phyloP scores from a whole-genome alignment of 1,284 basidiomycete genomes.

The Apiotrichum mycotoxinovorans region DNA sequence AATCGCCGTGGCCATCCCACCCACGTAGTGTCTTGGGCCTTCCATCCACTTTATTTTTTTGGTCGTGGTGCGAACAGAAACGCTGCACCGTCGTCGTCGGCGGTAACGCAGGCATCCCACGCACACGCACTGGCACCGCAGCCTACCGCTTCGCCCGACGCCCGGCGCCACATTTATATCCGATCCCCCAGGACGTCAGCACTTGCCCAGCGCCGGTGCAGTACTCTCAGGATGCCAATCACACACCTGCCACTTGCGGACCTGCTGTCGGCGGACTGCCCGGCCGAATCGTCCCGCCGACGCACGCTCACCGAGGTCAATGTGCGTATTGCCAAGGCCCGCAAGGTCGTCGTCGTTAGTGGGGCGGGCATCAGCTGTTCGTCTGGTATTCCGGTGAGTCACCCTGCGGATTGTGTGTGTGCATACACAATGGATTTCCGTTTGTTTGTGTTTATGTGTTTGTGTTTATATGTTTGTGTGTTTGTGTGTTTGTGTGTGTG shows the following conservation, averaged over 20 bases:
- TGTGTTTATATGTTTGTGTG: too few species aligned
- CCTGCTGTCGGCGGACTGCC: constrained; percentile 25
- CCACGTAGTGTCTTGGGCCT: too few species aligned
- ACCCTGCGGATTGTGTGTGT: background rate
- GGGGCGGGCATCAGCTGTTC: constrained; percentile 92
- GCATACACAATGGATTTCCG: too few species aligned
- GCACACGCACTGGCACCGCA: too few species aligned
- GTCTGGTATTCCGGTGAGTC: constrained; percentile 80
- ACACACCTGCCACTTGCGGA: constrained; percentile 34
- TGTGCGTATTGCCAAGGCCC: constrained; percentile 71
- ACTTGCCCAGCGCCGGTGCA: too few species aligned
- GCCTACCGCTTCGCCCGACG: background rate
- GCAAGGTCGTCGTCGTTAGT: constrained; percentile 78
- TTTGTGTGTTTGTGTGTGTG: too few species aligned
- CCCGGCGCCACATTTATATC: background rate
- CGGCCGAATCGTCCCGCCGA: constrained; percentile 26
- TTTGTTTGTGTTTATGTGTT: background rate
- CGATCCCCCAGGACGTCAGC: too few species aligned
- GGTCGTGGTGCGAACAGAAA: too few species aligned
- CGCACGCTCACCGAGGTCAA: constrained; percentile 63
- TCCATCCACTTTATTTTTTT: background rate
- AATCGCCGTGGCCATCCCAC: too few species aligned
- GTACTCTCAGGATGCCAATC: constrained; percentile 32
- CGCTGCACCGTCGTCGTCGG: too few species aligned
- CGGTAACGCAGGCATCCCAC: too few species aligned